Base-by-base conservation (phyloP, 495 filamentous ascomycete genomes). In the Aspergillus nidulans region DNA sequence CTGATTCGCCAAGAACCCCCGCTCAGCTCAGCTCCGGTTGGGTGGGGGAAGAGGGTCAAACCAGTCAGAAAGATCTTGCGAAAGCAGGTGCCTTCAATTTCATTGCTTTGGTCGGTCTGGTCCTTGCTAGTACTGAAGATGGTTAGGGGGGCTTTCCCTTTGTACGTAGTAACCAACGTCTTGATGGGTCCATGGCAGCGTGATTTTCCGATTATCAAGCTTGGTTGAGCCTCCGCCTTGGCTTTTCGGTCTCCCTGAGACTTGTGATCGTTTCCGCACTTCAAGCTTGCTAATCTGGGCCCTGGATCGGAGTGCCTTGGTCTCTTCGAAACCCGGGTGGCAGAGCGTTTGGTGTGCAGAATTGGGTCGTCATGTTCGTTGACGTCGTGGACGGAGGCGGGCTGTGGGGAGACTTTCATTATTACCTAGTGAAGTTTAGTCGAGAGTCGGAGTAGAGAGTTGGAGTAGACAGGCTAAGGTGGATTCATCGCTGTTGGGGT, bases 341-440 rank as follows among this genome's bases (percentile, higher is more conserved):
- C 60, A 34, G 65, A 67, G 12, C 58, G 63, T 40, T 53, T 69
- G 30, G 58, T 66, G 9, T 47, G 42, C 28, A 55, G 41, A 20
- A 58, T 34, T 19, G 52, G 52, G 43, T 53, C 34, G 4, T 30
- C 56, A 12, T 34, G 2, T 6, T 48, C 39, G 18, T 53, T 50
- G 39, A 64, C 32, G 57, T 55, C 34, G n/a, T 62, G 13, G 21
- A 55, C 52, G 7, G 52, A 47, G 16, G 52, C 52, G 19, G 52
- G 52, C n/a, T 28, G 38, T n/a, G 57, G 57, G 23, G 38, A 40
- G 20, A 47, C 40, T 23, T 46, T 55, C 52, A 60, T 60, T n/a
- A n/a, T n/a, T n/a, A n/a, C n/a, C n/a, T n/a, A n/a, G n/a, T n/a
- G n/a, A n/a, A n/a, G n/a, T n/a, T n/a, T n/a, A n/a, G n/a, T n/a